Percentiles rank a stretch among this genome's conserved stretches.
Evolutionary conservation across 2,329 filamentous ascomycete genomes (phyloP).

Genomic region (Simplicillium aogashimaense): DNA sequence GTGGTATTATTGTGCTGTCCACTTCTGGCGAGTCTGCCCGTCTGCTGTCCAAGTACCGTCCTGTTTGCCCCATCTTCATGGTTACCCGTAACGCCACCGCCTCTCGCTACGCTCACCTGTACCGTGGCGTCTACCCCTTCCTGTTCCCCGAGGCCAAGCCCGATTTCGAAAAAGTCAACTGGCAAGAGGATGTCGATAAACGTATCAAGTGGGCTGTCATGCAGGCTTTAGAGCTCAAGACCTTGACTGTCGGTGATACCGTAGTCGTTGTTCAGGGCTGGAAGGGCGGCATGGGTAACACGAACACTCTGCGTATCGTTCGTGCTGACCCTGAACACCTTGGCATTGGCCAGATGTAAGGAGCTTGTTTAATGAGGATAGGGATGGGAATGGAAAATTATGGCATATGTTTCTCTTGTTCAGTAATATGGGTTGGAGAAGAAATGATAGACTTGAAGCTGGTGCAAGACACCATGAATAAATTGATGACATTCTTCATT

Average conservation of each 20-base stretch:
- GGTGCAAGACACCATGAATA: too few relatives aligned
- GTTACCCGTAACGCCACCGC: constrained; percentile 80
- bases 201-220: constrained; percentile 95
- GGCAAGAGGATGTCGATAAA: constrained; percentile 98
- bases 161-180: constrained; percentile 84
- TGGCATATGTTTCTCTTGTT: too few relatives aligned
- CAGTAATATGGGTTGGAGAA: too few relatives aligned
- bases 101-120: constrained; percentile 85
- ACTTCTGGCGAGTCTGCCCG: constrained; percentile 93
- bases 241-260: constrained; percentile 61
- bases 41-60: constrained; percentile 95
- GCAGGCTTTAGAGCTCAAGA: constrained; percentile 73
- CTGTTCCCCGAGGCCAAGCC: constrained; percentile 87
- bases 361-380: too few relatives aligned
- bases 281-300: constrained; percentile 87
- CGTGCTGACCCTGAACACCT: constrained; percentile 50
- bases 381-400: too few relatives aligned
- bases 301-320: constrained; percentile 66
- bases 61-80: constrained; percentile 99
- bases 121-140: constrained; percentile 98
- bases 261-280: constrained; percentile 83
- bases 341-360: constrained; percentile 37
- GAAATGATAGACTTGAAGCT: too few relatives aligned
- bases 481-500: too few relatives aligned
- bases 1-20: constrained; percentile 90